These are phyloP conservation scores for Podospora conica DNA, from an alignment of 495 filamentous ascomycete species.

Conservation along the genomic window DNA sequence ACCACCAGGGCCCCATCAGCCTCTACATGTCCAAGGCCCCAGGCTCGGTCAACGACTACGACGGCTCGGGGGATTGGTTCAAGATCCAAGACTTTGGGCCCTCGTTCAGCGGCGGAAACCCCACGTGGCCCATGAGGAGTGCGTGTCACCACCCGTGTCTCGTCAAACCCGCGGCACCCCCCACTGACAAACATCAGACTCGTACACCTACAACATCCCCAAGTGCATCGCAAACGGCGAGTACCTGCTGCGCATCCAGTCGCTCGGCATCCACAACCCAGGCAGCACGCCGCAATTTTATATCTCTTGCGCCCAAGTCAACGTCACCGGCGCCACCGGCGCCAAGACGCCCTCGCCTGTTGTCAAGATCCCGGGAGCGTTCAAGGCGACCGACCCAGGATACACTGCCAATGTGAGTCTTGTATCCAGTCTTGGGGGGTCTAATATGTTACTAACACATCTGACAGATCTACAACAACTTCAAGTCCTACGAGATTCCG, in stretches of 20 bases:
- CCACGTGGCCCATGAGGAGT: conserved; percentile 41
- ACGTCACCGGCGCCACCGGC: conserved; percentile 46
- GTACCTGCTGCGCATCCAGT: conserved; percentile 58
- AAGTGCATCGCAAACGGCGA: conserved; percentile 48
- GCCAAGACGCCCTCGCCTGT: conserved; percentile 36
- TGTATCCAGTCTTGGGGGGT: not conserved
- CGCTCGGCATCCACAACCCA: conserved; percentile 57
- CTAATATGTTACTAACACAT: not conserved
- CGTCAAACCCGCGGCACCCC: not conserved
- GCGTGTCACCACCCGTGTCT: not conserved
- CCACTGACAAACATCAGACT: conserved; percentile 15
- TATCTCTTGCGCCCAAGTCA: conserved; percentile 54
- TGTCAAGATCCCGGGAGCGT: conserved; percentile 48
- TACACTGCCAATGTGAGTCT: conserved; percentile 40
- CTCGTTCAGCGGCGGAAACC: conserved; percentile 27
- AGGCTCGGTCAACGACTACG: conserved; percentile 34
- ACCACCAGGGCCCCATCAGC: conserved; percentile 58
- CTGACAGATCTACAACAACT: not conserved
- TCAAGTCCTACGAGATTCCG: not conserved
- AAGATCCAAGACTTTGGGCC: conserved; percentile 47
- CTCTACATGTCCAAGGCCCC: conserved; percentile 52
- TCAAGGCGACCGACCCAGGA: conserved; percentile 50
- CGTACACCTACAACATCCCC: conserved; percentile 51
- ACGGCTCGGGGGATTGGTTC: conserved; percentile 51
- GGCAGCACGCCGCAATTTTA: conserved; percentile 47